Base-by-base conservation (phyloP, 768 basidiomycete species). In the Pleurotus pulmonarius region DNA sequence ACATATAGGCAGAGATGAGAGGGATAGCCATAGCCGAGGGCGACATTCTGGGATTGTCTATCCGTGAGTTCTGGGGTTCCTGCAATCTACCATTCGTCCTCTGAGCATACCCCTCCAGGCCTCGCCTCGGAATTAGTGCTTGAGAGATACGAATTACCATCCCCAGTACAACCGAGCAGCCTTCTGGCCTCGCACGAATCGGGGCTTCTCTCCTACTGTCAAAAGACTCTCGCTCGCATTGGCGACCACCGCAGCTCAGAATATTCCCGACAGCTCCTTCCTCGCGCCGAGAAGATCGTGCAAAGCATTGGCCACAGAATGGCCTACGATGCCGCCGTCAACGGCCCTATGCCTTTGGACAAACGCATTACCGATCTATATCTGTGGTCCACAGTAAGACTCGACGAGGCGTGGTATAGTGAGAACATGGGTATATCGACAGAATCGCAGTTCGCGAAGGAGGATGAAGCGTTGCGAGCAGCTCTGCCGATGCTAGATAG, bases 11-110 rank as follows among this genome's bases (percentile, higher is more conserved):
- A 45, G 70, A 72, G 9, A 63, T 74, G 51, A 71, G 75, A 4
- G 75, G 76, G 0, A 63, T 65, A 3, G 66, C 71, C 5, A 76
- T 78, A 38, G 76, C 78, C 3, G 78, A 80, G 64, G 78, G 78
- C 20, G 78, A 80, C 58, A 61, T 73, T 20, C 61, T 78, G 0
- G 76, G 62, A 1, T 45, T 79, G 2, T 71, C 68, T 16, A 76
- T 75, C 34, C 69, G 76, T 79, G 56, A 40, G 72, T 57, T 41
- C 4, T 8, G 26, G 2, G 26, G 46, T 9, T 29, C 43, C 26
- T 20, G 13, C 16, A 8, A 5, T 7, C 22, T 15, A 12, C 18
- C 4, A 12, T 25, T 39, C 15, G 29, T 11, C 13, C n/a, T 25
- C 26, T 49, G 3, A 55, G 20, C n/a, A 52, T 52, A 11, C 3